Conservation (phyloP, 2,329 filamentous ascomycete species). For the Colletotrichum truncatum region DNA sequence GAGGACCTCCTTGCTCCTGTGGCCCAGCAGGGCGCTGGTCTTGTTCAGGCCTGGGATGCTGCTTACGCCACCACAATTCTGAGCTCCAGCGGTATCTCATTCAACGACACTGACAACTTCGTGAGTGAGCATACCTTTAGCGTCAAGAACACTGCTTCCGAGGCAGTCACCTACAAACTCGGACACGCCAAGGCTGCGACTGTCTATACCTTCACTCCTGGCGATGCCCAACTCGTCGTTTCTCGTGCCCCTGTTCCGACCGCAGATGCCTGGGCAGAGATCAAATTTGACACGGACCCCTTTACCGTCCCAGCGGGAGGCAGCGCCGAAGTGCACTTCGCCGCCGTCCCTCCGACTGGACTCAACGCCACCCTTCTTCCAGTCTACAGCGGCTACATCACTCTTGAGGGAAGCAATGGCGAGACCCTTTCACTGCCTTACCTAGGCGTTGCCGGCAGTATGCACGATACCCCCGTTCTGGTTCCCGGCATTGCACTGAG, state of each 20-base stretch:
- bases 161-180: constrained; percentile 47
- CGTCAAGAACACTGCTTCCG: constrained; percentile 48
- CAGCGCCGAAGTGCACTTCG: constrained; percentile 38
- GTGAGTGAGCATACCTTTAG: constrained; percentile 43
- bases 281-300: constrained; percentile 30
- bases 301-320: constrained; percentile 40
- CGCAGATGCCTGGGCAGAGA: constrained; percentile 27
- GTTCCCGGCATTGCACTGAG: constrained; percentile 1
- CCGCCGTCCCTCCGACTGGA: constrained; percentile 37
- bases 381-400: constrained; percentile 54
- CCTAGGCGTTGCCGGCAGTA: constrained; percentile 44
- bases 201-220: constrained; percentile 44
- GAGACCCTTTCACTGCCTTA: constrained; percentile 49
- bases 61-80: constrained; percentile 47
- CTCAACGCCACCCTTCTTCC: constrained; percentile 43
- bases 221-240: constrained; percentile 1
- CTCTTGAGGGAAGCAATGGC: constrained; percentile 47
- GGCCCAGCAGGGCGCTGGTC: constrained; percentile 52
- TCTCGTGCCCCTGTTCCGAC: constrained; percentile 31
- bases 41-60: constrained; percentile 52
- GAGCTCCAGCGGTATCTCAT: constrained; percentile 46
- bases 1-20: constrained; percentile 41
- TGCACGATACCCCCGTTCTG: constrained; percentile 34
- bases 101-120: constrained; percentile 56
- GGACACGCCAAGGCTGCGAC: constrained; percentile 45